These are phyloP conservation scores for Mycena capillaripes DNA, from an alignment of 768 basidiomycete genomes.

Conservation along the genomic window DNA sequence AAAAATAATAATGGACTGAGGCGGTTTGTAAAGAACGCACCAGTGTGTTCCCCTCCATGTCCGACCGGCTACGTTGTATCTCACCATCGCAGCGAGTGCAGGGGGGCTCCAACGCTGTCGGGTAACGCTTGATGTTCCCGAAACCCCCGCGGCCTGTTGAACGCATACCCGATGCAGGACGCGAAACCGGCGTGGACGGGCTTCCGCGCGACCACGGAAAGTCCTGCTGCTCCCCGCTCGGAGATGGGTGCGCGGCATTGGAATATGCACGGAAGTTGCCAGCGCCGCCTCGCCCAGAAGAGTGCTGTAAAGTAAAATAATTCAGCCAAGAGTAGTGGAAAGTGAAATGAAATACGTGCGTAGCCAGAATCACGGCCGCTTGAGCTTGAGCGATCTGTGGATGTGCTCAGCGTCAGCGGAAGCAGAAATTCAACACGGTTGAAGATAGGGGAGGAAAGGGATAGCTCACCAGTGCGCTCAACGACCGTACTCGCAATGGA, in stretches of 20 bases:
- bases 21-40: too few species aligned
- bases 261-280: not conserved
- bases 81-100: too few species aligned
- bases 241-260: not conserved
- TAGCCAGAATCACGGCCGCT: not conserved
- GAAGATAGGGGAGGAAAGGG: too few species aligned
- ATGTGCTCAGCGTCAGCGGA: not conserved
- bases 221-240: not conserved
- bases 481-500: slow-evolving; percentile 11
- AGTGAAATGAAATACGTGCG: not conserved
- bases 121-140: not conserved
- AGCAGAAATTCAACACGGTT: not conserved
- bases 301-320: not conserved
- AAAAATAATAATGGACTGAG: too few species aligned
- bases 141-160: not conserved
- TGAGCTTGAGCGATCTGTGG: not conserved
- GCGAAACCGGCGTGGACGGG: not conserved
- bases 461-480: not conserved
- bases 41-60: too few species aligned
- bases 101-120: not conserved
- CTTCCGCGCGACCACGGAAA: slow-evolving; percentile 16
- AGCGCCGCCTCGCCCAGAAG: slow-evolving; percentile 19
- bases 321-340: too few species aligned
- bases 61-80: too few species aligned
- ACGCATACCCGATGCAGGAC: not conserved